phyloP scores from a whole-genome alignment of 2,329 filamentous ascomycete genomes.

The Tetracladium maxilliforme region DNA sequence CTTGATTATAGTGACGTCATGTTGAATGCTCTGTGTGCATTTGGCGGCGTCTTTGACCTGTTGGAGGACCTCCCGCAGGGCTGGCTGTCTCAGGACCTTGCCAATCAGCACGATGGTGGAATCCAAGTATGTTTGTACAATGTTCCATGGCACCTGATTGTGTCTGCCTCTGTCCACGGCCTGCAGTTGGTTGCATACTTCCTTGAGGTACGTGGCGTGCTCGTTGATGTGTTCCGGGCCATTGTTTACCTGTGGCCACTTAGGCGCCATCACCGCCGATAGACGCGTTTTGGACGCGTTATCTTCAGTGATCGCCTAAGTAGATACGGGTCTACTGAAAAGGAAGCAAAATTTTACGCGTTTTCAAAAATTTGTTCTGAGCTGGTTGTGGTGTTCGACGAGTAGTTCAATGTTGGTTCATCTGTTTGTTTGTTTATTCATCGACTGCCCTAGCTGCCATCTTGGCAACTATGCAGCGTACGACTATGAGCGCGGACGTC shows the following conservation, averaged over 20 bases:
- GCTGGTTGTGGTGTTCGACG: too few species aligned
- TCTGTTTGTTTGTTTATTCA: too few species aligned
- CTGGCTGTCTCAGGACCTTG: constrained; percentile 8
- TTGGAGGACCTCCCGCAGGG: constrained; percentile 7
- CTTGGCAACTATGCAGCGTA: too few species aligned
- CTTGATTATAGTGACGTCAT: constrained; percentile 8
- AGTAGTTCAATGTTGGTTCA: too few species aligned
- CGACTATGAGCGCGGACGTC: too few species aligned
- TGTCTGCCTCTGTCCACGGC: constrained; percentile 6
- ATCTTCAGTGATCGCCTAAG: constrained; percentile 4
- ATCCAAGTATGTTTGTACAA: constrained; percentile 6
- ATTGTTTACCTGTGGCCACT: constrained; percentile 6
- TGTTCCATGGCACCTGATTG: constrained; percentile 8
- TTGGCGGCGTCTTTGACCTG: constrained; percentile 8
- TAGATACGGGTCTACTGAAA: too few species aligned
- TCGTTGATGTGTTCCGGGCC: constrained; percentile 7
- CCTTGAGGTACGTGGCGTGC: constrained; percentile 8
- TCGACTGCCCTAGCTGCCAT: too few species aligned
- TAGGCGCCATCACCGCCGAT: constrained; percentile 6
- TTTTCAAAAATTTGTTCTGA: too few species aligned
- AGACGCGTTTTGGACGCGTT: constrained; percentile 5
- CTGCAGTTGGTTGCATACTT: constrained; percentile 8
- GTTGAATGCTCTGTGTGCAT: constrained; percentile 9
- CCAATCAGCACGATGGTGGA: constrained; percentile 8
- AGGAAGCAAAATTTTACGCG: too few species aligned